Base-by-base conservation (phyloP, 768 basidiomycete species). In the Termitomyces sp. region DNA sequence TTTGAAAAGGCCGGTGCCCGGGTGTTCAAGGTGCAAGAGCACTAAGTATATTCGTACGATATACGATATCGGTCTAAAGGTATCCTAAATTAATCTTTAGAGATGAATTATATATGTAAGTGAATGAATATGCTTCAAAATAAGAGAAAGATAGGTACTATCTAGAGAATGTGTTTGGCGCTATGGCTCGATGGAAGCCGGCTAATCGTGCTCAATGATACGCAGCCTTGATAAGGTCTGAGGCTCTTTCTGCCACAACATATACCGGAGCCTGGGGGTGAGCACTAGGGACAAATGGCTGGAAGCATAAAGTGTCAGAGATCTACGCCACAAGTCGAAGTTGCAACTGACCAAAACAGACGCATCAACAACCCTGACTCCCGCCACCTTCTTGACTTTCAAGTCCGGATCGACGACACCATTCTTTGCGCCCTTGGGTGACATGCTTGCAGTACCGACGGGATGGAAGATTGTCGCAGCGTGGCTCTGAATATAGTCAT, bases 321-420 rank as follows among this genome's bases (percentile, higher is more conserved):
- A n/a, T 25, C 23, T 16, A 25, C 23, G 23, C 47, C 16, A n/a
- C 33, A 36, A 2, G 20, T 38, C 16, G 35, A 12, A 27, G 5
- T 9, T 49, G 5, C 9, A 7, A 18, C 23, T 25, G 25, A 49
- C 35, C 16, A 71, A 44, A 22, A 70, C 59, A 10, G 69, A 71
- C 23, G 68, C 69, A 64, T 73, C 72, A 9, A 73, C 67, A 20
- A 73, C 60, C 13, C 72, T 59, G 11, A 73, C 52, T 16, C 69
- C 68, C 1, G 29, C 54, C 0, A 69, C 54, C 3, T 63, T 63
- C 55, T 70, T 71, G 10, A 73, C 63, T 39, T 39, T 63, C 13
- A 72, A 52, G 53, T 69, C 65, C 3, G 70, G 66, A 58, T 71
- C 64, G 1, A 70, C 66, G 22, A 73, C 72, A 7, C 70, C 72